Evolutionary conservation across 148 eudicot species (phyloP), one percentile per base, ranked within the genome.

Genomic region (Rheum nobile): DNA sequence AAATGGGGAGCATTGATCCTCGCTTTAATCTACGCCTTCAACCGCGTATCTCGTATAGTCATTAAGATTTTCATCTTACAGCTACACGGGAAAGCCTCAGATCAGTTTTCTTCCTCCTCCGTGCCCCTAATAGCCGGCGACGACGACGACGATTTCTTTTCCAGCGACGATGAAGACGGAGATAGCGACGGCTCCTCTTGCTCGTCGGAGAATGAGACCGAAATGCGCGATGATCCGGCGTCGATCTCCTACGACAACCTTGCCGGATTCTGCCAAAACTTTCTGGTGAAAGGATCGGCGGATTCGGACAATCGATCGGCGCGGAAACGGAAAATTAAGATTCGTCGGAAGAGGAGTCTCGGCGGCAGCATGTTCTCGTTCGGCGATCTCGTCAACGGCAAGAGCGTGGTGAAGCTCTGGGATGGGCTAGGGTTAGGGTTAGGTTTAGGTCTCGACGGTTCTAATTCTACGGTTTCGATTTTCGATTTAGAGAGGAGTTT

Each of bases 401-500:
- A 79, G 54, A 85, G 84, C 57, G 90, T 91, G 61, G 98, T 93
- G 4, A 88, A 83, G 80, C 75, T 90, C 9, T 93, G 96, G 96
- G 93, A 86, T 43, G 78, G 86, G 37, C 54, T 85, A 9, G 85
- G 85, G 0, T 76, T 87, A 67, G 84, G 83, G 17, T 76, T 88
- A 11, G 88, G 78, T 63, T 42, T 88, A 11, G 88, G 78, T 63
- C 35, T 48, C 22, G 73, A 42, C 13, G 16, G 14, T 26, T 50
- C 75, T 26, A 22, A 70, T n/a, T 70, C 72, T 8, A 41, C 43
- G 0, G 82, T 90, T 61, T 78, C 87, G 0, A 50, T 84, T 21
- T 80, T 85, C 78, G 89, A 86, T 54, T 71, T 79, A 1, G 71
- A 78, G 61, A 57, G 29, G 8, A 71, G 79, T n/a, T 63, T 24